Conservation (phyloP, 2,329 filamentous ascomycete species). For the Aspergillus spinulosporus region DNA sequence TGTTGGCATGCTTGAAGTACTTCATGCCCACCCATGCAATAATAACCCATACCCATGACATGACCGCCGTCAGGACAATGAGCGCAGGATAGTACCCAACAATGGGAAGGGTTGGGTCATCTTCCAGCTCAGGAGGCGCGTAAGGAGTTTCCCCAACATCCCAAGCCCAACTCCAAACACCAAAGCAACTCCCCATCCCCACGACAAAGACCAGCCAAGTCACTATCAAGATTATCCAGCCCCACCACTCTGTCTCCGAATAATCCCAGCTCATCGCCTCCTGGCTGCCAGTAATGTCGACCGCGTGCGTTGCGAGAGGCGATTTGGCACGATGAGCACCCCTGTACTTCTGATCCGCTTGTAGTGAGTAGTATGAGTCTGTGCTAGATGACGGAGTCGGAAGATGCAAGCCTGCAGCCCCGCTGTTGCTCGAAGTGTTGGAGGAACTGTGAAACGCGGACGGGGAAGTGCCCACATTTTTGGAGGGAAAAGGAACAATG, state of each 20-base stretch:
- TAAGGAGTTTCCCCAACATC: conserved; percentile 96
- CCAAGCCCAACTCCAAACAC: conserved; percentile 98
- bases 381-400: conserved; percentile 56
- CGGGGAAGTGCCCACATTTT: conserved; percentile 31
- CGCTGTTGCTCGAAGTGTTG: conserved; percentile 15
- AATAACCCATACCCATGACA: conserved; percentile 99
- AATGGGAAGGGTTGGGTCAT: conserved; percentile 91
- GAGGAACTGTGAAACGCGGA: conserved; percentile 16
- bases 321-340: conserved; percentile 39
- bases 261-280: conserved; percentile 70
- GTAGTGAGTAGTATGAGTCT: conserved; percentile 62
- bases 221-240: conserved; percentile 84
- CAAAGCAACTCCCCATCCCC: conserved; percentile 93
- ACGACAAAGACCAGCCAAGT: conserved; percentile 97
- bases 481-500: conserved; percentile 63
- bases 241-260: conserved; percentile 95
- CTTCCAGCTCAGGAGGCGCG: conserved; percentile 89
- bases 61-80: conserved; percentile 88
- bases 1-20: conserved; percentile 96
- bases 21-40: conserved; percentile 99
- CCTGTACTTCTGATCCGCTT: conserved; percentile 38
- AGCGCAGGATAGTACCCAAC: conserved; percentile 95
- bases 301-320: conserved; percentile 38
- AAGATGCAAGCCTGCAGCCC: conserved; percentile 28
- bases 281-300: conserved; percentile 40